Evolutionary conservation across 495 filamentous ascomycete species (phyloP), one percentile per base, ranked within the genome.

Genomic region (Tuber borchii): DNA sequence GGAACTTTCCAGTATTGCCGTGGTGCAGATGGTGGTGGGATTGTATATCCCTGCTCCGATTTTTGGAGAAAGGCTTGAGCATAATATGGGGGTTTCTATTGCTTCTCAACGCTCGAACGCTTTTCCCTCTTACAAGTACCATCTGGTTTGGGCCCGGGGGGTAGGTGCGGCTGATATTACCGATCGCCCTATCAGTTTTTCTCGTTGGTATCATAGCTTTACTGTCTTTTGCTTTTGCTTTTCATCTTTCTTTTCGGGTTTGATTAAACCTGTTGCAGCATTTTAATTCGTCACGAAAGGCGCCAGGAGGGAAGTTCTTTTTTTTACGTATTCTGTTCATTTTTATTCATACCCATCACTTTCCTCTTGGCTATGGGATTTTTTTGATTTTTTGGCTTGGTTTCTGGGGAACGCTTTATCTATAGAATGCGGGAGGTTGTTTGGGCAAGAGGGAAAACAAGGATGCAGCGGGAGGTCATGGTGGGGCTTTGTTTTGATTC

Each of bases 81-180:
- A 65, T 65, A 65, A 65, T 65, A 65, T 31, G 56, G 56, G 56
- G 56, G n/a, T 31, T 31, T 65, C 31, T 65, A 65, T 65, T 61
- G 26, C 10, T 65, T 65, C 56, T 31, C 56, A 56, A 31, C 56
- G 12, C 56, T 65, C 12, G n/a, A 65, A 65, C 56, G 2, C 31
- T 65, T 65, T 65, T 31, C 10, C 12, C 20, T 17, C 10, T 56
- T 56, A 56, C n/a, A n/a, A n/a, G n/a, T n/a, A n/a, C 48, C 19
- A 26, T 56, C 26, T 65, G 56, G 56, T 16, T 65, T 65, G 56
- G n/a, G 56, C 16, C 56, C 56, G 26, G 56, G 51, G 22, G n/a
- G 8, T 5, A 31, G 26, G 56, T 65, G 56, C 56, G 56, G 56
- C 56, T 65, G 56, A 65, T 65, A 65, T 65, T 65, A 31, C 26